Evolutionary conservation across 345 rosid species (phyloP), one percentile per base, ranked within the genome.

Genomic region (Chamaenerion angustifolium): DNA sequence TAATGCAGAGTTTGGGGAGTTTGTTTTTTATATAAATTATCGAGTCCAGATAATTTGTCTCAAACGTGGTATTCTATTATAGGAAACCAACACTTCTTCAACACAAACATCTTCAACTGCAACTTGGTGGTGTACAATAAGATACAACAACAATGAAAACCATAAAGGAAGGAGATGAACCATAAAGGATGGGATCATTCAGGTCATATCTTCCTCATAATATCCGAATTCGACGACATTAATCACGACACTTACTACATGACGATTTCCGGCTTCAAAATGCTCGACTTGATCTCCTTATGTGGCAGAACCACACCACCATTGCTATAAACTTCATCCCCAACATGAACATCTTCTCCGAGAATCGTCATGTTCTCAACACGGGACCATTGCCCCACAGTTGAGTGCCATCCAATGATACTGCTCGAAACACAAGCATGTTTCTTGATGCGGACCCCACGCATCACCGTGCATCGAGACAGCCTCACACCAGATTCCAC

Each of bases 361-460:
- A 92, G 83, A 42, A 92, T 92, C 10, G 98, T 92, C 95, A 92
- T 82, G 81, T 92, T 92, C 76, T 92, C 98, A 17, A 92, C 83
- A 23, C 98, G 66, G 0, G 98, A 85, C 98, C 98, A 92, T 47
- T 84, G 93, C 11, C 98, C 98, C 2, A 92, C 80, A 0, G 98
- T 92, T 19, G 95, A 92, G 64, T 92, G 96, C 98, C 98, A 92
- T 18, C 98, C 98, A 0, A 92, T 74, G 58, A 92, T 92, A 54
- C 98, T 92, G 68, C 95, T 75, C 15, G 96, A 87, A 60, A 92
- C 67, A 66, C 98, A 92, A 0, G 98, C 89, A 10, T 92, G 98
- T 61, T 84, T 87, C 80, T 92, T 92, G 72, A 92, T 73, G 21
- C 95, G 79, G 16, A 76, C 98, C 5, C 98, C 96, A 1, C 96